Base-by-base conservation (phyloP, 2,329 filamentous ascomycete genomes). In the Paramyrothecium sp. region DNA sequence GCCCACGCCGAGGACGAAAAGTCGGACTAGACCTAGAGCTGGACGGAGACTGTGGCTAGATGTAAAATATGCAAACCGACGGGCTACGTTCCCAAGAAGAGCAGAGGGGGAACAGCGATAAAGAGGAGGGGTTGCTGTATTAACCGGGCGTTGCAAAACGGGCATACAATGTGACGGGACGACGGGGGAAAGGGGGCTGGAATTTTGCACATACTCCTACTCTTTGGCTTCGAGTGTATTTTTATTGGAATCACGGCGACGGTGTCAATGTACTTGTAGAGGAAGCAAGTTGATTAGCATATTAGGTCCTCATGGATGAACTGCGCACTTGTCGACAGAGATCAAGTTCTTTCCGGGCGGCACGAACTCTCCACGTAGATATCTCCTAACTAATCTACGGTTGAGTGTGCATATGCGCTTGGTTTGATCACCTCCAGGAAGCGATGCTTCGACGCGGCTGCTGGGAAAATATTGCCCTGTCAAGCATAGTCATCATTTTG, bases 1-100 rank as follows among this genome's bases (percentile, higher is more conserved):
- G 66, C 72, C 57, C 60, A 68, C 44, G 69, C 73, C 56, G 70
- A 73, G 30, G 70, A 73, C 23, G 71, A 74, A 23, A 71, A 73
- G 34, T 69, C 73, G 23, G 71, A 74, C 30, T 73, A 69, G 63
- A 30, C 10, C 49, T 51, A 10, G 8, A 51, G 21, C 17, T 3
- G 49, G 26, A 30, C 26, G 26, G 26, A 30, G 26, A 30, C 26
- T 10, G 10, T 16, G 47, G 23, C 49, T 51, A 51, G 49, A 51
- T 44, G 38, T 44, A 44, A 44, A 44, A 4, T 47, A 44, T 16
- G 38, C 38, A 44, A 44, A 16, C 4, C 26, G 10, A 30, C 26
- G 41, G 34, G 41, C 41, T 46, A 16, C 19, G 19, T 46, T 46
- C 19, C 41, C 13, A 49, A n/a, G 22, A 49, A 21, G 44, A 48